phyloP scores from a whole-genome alignment of 345 rosid species.

The Eucalyptus globulus region DNA sequence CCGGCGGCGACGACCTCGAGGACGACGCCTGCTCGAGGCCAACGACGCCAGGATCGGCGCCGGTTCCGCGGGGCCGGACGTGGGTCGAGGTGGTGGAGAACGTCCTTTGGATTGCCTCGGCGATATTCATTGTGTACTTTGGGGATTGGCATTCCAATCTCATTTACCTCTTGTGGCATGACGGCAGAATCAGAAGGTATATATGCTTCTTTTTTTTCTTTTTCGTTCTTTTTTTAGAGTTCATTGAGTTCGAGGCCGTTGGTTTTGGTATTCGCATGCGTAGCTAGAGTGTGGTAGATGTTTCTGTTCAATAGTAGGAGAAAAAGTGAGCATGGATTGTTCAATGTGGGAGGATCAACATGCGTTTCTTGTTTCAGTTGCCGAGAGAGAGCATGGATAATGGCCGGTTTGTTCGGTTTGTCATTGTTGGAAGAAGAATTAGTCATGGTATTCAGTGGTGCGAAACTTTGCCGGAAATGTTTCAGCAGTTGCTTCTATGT shows the following conservation, averaged over 20 bases:
- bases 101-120: slow-evolving; percentile 80
- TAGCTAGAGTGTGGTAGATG: neutral
- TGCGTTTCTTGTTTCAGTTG: neutral
- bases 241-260: neutral
- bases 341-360: neutral
- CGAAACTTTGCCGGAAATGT: neutral
- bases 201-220: neutral
- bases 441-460: neutral
- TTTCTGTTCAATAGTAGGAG: neutral
- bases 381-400: neutral
- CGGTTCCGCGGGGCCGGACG: slow-evolving; percentile 25
- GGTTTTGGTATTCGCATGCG: neutral
- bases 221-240: neutral
- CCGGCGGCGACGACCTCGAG: slow-evolving; percentile 80
- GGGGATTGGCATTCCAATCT: slow-evolving; percentile 75
- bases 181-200: slow-evolving; percentile 77
- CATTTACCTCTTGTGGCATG: slow-evolving; percentile 56
- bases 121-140: slow-evolving; percentile 61
- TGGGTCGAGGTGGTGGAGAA: slow-evolving; percentile 73
- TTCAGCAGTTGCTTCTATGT: neutral
- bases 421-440: neutral
- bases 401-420: neutral
- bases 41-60: slow-evolving; percentile 25
- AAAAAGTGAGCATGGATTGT: neutral
- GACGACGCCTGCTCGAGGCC: slow-evolving; percentile 90